phyloP scores from a whole-genome alignment of 2,329 filamentous ascomycete species.

The Chalara sp. region DNA sequence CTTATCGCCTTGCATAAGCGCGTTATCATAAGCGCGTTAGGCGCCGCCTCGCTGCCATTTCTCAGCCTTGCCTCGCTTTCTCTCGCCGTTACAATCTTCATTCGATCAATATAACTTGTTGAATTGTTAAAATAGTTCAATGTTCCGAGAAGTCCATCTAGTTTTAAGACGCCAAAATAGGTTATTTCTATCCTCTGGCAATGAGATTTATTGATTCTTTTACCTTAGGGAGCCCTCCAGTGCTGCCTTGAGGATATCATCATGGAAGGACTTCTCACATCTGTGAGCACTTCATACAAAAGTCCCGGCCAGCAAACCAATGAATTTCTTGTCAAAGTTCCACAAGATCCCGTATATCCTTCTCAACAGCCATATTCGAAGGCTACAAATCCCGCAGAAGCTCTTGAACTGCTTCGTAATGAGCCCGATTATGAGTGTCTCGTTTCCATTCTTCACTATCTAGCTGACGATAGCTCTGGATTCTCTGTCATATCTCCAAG shows the following conservation, averaged over 20 bases:
- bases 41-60: neutral
- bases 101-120: too few relatives aligned
- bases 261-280: slow-evolving; percentile 43
- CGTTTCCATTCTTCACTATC: slow-evolving; percentile 43
- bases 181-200: too few relatives aligned
- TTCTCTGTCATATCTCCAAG: slow-evolving; percentile 57
- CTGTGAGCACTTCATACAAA: slow-evolving; percentile 35
- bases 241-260: neutral
- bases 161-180: too few relatives aligned
- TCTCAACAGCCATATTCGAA: slow-evolving; percentile 3
- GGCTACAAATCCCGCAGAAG: slow-evolving; percentile 34
- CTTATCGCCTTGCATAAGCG: slow-evolving; percentile 14
- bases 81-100: too few relatives aligned
- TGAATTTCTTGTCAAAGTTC: slow-evolving; percentile 13
- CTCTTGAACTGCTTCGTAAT: slow-evolving; percentile 50
- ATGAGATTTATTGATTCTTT: too few relatives aligned
- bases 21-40: slow-evolving; percentile 7
- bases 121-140: too few relatives aligned
- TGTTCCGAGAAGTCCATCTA: too few relatives aligned
- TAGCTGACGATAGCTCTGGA: slow-evolving; percentile 30
- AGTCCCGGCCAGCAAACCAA: slow-evolving; percentile 8
- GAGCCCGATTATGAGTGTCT: slow-evolving; percentile 57
- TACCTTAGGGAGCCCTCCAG: too few relatives aligned
- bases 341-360: slow-evolving; percentile 4
- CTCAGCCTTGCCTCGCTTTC: too few relatives aligned